These are phyloP conservation scores for Scortechinia acanthostroma DNA, from an alignment of 2,329 filamentous ascomycete species.

Conservation along the genomic window DNA sequence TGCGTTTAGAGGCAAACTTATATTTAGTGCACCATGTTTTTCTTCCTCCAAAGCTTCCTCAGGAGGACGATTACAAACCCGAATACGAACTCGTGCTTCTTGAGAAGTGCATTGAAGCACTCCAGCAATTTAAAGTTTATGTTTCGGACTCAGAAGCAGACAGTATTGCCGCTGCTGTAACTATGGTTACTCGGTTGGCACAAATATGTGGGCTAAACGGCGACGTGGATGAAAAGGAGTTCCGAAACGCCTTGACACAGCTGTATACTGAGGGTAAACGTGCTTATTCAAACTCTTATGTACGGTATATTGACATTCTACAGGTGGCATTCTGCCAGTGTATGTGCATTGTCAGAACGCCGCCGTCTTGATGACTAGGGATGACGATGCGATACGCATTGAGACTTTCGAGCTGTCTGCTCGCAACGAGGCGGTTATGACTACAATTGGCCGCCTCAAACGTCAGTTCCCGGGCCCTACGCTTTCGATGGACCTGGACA, in stretches of 20 bases:
- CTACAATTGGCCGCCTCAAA: constrained; percentile 16
- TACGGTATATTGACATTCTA: not conserved
- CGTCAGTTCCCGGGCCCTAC: constrained; percentile 16
- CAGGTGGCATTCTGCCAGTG: constrained; percentile 12
- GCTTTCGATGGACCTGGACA: constrained; percentile 8
- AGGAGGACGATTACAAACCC: constrained; percentile 18
- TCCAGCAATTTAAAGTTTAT: constrained; percentile 9
- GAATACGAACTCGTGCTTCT: constrained; percentile 1
- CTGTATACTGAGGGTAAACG: not conserved
- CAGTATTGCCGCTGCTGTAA: constrained; percentile 5
- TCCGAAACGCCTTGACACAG: not conserved
- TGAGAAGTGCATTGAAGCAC: constrained; percentile 8
- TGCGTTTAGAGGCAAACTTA: constrained; percentile 1
- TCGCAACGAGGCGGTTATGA: constrained; percentile 11
- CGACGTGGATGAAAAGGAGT: constrained; percentile 4
- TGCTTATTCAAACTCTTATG: not conserved
- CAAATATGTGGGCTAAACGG: constrained; percentile 6
- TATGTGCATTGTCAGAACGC: constrained; percentile 23
- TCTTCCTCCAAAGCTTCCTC: constrained; percentile 36
- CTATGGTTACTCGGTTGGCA: constrained; percentile 9
- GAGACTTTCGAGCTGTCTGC: constrained; percentile 24
- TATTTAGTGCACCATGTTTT: constrained; percentile 37
- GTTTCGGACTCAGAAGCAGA: constrained; percentile 3
- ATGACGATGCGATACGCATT: constrained; percentile 10
- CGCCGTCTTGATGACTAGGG: constrained; percentile 16